A percentile compares a stretch with the other conserved stretches of the same genome.
phyloP scores from a whole-genome alignment of 2,329 filamentous ascomycete species.

The Leptodontidium sp. region DNA sequence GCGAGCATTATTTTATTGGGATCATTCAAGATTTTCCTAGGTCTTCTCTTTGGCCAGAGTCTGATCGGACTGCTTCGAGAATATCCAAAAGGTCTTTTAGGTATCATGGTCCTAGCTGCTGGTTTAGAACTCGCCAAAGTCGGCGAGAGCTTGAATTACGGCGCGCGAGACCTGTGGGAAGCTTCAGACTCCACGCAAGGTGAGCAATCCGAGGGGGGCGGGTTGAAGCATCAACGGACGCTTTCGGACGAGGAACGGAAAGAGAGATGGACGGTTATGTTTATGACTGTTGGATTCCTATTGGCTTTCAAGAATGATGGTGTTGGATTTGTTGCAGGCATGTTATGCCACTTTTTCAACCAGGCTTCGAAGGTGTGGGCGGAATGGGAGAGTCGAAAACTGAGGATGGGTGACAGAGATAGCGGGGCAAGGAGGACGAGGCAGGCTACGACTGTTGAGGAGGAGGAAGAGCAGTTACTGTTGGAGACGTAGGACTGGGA shows the following conservation, averaged over 20 bases:
- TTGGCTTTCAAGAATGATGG: conserved; percentile 91
- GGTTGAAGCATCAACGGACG: conserved; percentile 55
- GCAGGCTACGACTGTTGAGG: conserved; percentile 26
- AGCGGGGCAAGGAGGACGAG: conserved; percentile 23
- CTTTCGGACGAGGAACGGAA: conserved; percentile 73
- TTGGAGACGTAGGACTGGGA: not conserved
- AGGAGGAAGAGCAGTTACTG: conserved; percentile 31
- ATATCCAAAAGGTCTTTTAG: conserved; percentile 81
- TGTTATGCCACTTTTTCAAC: conserved; percentile 80
- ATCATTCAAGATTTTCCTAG: conserved; percentile 76
- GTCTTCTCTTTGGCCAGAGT: conserved; percentile 76
- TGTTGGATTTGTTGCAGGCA: conserved; percentile 83
- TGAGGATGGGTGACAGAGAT: conserved; percentile 23
- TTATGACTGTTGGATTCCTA: conserved; percentile 83
- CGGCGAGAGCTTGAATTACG: conserved; percentile 83
- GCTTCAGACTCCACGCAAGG: conserved; percentile 52
- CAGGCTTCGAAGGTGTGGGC: conserved; percentile 33
- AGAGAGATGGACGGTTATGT: conserved; percentile 87
- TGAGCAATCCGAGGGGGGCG: conserved; percentile 39
- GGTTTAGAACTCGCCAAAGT: conserved; percentile 89
- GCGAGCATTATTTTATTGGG: conserved; percentile 85
- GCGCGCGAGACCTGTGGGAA: conserved; percentile 67
- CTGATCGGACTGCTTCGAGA: conserved; percentile 73
- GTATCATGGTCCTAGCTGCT: conserved; percentile 88
- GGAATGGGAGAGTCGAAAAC: conserved; percentile 28